A percentile compares a stretch with the other conserved stretches of the same genome.
Evolutionary conservation across 116 monocot genomes (phyloP).

Genomic region (Iris pallida): DNA sequence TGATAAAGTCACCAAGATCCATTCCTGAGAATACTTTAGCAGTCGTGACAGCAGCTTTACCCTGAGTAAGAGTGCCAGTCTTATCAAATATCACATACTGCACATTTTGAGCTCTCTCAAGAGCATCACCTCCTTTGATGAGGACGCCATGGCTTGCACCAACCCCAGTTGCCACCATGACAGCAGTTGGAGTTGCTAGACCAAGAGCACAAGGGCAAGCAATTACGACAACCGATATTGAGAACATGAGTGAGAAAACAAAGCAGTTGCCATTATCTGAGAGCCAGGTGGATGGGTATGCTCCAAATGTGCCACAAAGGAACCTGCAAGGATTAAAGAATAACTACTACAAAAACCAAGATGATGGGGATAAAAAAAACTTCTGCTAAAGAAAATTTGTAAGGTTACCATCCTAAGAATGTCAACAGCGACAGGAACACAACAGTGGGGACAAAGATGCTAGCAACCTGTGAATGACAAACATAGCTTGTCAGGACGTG

Average conservation of each 20-base stretch:
- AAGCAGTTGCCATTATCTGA: conserved; percentile 74
- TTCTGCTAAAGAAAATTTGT: background rate
- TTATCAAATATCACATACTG: conserved; percentile 85
- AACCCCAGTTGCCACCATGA: conserved; percentile 96
- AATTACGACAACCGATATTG: conserved; percentile 99
- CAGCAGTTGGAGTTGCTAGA: conserved; percentile 29
- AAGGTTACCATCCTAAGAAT: conserved; percentile 78
- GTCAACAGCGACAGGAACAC: conserved; percentile 75
- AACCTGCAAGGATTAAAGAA: conserved; percentile 52
- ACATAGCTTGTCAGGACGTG: background rate
- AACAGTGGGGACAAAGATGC: conserved; percentile 93
- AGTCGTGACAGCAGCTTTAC: conserved; percentile 74
- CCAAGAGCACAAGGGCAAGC: conserved; percentile 99
- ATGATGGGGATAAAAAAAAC: background rate
- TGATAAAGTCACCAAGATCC: conserved; percentile 72
- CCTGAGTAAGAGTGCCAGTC: conserved; percentile 94
- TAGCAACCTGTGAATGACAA: conserved; percentile 62
- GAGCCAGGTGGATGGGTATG: conserved; percentile 80
- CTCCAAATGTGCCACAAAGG: conserved; percentile 75
- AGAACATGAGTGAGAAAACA: conserved; percentile 96
- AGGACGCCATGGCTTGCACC: conserved; percentile 85
- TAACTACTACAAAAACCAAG: conserved; percentile 1
- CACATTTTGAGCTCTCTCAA: conserved; percentile 84
- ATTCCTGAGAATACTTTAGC: conserved; percentile 67
- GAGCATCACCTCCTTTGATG: conserved; percentile 94